phyloP scores from a whole-genome alignment of 2,329 filamentous ascomycete genomes.

The Apiospora marii region DNA sequence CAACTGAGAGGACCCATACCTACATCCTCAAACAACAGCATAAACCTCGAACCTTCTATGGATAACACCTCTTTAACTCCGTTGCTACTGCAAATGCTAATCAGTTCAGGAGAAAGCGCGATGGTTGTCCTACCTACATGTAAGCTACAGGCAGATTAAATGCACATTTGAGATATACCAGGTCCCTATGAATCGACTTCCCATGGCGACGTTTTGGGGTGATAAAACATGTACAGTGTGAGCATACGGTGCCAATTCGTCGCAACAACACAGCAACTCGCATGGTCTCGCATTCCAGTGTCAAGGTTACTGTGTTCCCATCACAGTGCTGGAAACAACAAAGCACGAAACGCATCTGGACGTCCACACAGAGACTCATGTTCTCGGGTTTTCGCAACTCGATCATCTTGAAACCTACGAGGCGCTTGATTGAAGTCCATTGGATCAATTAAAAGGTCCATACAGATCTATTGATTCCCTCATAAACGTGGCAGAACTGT shows the following conservation, averaged over 20 bases:
- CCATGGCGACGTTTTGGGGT: neutral
- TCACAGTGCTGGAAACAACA: neutral
- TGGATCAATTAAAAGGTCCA: neutral
- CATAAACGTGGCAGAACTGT: neutral
- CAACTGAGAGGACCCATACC: neutral
- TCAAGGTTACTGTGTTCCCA: constrained; percentile 4
- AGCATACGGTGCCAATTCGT: constrained; percentile 7
- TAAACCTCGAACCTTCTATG: neutral
- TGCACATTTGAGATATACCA: neutral
- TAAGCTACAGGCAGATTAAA: neutral
- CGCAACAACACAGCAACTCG: neutral
- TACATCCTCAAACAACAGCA: neutral
- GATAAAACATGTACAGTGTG: neutral
- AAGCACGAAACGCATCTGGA: constrained; percentile 11
- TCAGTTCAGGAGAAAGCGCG: neutral
- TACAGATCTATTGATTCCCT: neutral
- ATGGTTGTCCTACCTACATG: neutral
- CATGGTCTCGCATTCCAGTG: constrained; percentile 11
- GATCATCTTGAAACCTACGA: neutral
- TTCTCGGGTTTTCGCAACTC: neutral
- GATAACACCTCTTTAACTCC: neutral
- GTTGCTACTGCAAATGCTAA: neutral
- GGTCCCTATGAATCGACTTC: neutral
- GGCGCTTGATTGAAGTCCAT: neutral
- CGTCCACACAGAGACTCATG: neutral